Percentiles rank a stretch among this genome's conserved stretches.
phyloP scores from a whole-genome alignment of 352 stramenopile genomes.

The Pythium angustatum region DNA sequence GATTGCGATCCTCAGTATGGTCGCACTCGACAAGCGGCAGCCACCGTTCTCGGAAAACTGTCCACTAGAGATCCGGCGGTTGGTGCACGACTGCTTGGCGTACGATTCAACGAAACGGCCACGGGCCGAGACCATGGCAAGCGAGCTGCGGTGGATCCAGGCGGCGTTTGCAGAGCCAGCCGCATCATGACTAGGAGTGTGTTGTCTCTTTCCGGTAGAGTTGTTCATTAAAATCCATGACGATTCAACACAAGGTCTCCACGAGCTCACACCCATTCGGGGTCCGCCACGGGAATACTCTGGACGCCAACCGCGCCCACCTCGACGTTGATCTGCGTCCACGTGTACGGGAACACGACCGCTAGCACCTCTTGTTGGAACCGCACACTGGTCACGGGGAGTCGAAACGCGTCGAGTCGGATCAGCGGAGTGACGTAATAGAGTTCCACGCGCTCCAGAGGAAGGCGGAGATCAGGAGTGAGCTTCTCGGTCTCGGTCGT shows the following conservation, averaged over 20 bases:
- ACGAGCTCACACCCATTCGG: no score
- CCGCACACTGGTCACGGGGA: not conserved
- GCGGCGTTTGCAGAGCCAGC: no score
- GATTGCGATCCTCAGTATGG: slow-evolving; percentile 79
- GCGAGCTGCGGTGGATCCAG: no score
- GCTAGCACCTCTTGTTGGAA: not conserved
- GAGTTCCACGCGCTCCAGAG: not conserved
- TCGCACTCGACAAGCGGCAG: slow-evolving; percentile 74
- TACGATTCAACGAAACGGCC: slow-evolving; percentile 73
- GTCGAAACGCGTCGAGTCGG: not conserved
- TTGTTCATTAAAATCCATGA: no score
- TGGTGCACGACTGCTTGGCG: slow-evolving; percentile 81
- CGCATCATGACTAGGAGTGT: no score
- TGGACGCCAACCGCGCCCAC: not conserved
- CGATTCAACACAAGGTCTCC: no score
- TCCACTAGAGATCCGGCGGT: slow-evolving; percentile 72
- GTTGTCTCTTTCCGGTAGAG: no score
- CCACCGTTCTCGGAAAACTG: slow-evolving; percentile 78
- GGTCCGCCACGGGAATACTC: not conserved
- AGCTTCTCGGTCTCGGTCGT: no score
- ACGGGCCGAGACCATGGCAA: no score
- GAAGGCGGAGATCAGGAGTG: no score
- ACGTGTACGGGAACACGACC: not conserved
- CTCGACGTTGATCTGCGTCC: not conserved
- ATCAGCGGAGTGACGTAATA: not conserved